Base-by-base conservation (phyloP, 1,284 basidiomycete genomes). In the Garcileccinum viscosum region DNA sequence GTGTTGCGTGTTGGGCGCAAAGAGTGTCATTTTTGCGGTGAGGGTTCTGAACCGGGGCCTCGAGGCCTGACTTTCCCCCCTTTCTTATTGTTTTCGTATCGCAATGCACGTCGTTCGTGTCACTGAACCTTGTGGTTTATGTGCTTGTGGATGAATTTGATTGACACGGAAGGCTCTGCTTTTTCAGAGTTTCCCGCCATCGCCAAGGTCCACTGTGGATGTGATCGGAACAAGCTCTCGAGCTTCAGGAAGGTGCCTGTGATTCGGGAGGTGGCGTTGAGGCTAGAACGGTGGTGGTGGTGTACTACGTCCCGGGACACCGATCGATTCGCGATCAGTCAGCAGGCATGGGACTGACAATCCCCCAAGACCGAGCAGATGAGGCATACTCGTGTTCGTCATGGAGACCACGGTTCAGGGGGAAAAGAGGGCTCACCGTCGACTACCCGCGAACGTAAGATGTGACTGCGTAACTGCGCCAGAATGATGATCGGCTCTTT, bases 161-260 rank as follows among this genome's bases (percentile, higher is more conserved):
- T 62, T 30, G 27, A 67, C 35, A 53, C n/a, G 19, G 50, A 47
- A 37, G 58, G 33, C 47, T 42, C 60, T 61, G 19, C n/a, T 50
- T 68, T 62, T 35, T 27, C 24, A 50, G 47, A 50, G 24, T 14
- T 50, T 50, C 47, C 24, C 24, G 47, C 24, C 47, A 50, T 27
- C 8, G 47, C 47, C 35, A 58, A 64, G 67, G 62, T 38, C 38
- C 33, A n/a, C 40, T 68, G 50, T 37, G 47, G 62, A 65, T 66
- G 53, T 70, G 64, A 63, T 58, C 62, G 44, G 59, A 47, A 24
- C 38, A 35, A 32, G 47, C 11, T n/a, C 42, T 27, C 42, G 60
- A 74, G 71, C 69, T 69, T 76, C 73, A 70, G 17, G 40, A 75
- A 78, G 70, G 74, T 33, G 74, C 53, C 30, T 27, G 3, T 56